Evolutionary conservation across 257 asterid species (phyloP), one percentile per base, ranked within the genome.

Genomic region (Striga asiatica): DNA sequence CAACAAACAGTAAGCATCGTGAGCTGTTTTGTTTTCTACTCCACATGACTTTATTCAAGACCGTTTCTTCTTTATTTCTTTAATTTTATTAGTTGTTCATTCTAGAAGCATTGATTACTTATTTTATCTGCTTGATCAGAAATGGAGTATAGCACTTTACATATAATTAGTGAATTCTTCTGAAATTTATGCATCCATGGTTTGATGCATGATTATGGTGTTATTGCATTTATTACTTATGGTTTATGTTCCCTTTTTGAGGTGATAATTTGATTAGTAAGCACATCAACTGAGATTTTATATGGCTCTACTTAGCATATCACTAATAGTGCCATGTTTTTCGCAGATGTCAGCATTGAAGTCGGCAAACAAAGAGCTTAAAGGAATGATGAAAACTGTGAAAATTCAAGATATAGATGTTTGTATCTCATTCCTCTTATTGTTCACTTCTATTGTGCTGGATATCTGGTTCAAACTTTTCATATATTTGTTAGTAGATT

Each of bases 311-410:
- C 35, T 50, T 45, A 21, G n/a, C 20, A 48, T 16, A 17, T 46
- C 17, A 48, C 59, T 46, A 27, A 60, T 62, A 32, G 25, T 58
- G 50, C 63, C 50, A 16, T 60, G 19, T 69, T 52, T 46, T 45
- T 68, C 63, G 66, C 93, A 88, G 97, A 81, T 85, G 99, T 64
- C 99, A 65, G 97, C 97, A 58, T 70, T 88, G 94, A 85, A 93
- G 78, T 74, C 89, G 0, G 94, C 97, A 61, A 88, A 93, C 77
- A 88, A 88, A 62, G 99, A 88, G 63, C 84, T 85, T 69, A 85
- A 88, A 66, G 99, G 97, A 74, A 85, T 93, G 97, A 93, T 93
- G 99, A 93, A 92, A 77, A 88, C 93, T 22, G 96, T 93, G 81
- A 93, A 88, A 77, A 88, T 88, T 81, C 88, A 93, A 77, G 97